These are phyloP conservation scores for Tulasnella sp. DNA, from an alignment of 768 basidiomycete genomes.

Conservation along the genomic window DNA sequence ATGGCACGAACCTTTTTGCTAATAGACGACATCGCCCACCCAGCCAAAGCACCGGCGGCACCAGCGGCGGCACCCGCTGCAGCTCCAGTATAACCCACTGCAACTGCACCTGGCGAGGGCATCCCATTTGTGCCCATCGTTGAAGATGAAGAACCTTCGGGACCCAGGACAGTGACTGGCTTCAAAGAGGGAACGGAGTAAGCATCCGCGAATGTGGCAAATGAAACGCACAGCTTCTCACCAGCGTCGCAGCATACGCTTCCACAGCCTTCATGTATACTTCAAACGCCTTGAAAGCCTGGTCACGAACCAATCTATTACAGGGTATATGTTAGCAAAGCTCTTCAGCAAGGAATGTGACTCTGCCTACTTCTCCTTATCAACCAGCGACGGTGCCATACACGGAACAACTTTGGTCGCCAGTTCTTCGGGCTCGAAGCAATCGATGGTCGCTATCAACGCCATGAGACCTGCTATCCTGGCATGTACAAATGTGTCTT, in stretches of 20 bases:
- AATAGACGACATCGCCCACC: constrained; percentile 90
- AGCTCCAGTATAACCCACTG: constrained; percentile 19
- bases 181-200: constrained; percentile 22
- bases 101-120: constrained; percentile 22
- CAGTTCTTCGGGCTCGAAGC: constrained; percentile 79
- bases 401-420: constrained; percentile 84
- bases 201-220: background rate
- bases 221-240: constrained; percentile 29
- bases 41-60: constrained; percentile 83
- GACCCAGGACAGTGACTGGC: constrained; percentile 43
- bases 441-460: constrained; percentile 87
- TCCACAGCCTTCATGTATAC: constrained; percentile 80
- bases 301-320: constrained; percentile 78
- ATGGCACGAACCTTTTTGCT: constrained; percentile 55
- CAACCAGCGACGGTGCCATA: constrained; percentile 68
- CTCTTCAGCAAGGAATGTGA: background rate
- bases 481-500: constrained; percentile 86
- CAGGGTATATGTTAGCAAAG: constrained; percentile 6
- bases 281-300: constrained; percentile 88
- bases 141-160: constrained; percentile 25
- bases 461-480: constrained; percentile 92
- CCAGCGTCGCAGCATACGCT: constrained; percentile 70
- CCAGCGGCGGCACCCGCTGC: constrained; percentile 49
- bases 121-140: background rate
- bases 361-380: constrained; percentile 76